These are phyloP conservation scores for Allium fistulosum DNA, from an alignment of 106 monocot species.

Conservation along the genomic window DNA sequence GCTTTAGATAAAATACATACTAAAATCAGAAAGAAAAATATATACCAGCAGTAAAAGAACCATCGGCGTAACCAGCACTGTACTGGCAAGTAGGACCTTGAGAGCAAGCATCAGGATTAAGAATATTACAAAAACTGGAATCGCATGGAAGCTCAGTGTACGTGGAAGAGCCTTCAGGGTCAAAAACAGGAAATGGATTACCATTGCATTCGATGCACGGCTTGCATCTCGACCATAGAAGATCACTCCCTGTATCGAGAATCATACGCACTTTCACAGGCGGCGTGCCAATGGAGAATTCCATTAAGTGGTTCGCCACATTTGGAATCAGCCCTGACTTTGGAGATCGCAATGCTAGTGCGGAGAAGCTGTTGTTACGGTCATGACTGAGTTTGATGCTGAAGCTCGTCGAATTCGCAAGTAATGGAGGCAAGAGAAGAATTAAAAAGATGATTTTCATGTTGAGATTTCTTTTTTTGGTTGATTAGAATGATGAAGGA, in stretches of 20 bases:
- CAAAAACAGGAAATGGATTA: not conserved
- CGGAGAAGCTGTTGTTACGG: not conserved
- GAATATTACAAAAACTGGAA: not conserved
- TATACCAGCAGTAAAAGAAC: constrained; percentile 1
- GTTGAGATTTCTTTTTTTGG: not conserved
- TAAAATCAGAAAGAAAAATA: not conserved
- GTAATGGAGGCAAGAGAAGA: not conserved
- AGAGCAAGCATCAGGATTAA: not conserved
- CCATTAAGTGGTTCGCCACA: constrained; percentile 7
- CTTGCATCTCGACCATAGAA: constrained; percentile 8
- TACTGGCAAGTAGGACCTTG: not conserved
- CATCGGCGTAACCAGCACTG: constrained; percentile 4
- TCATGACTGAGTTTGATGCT: not conserved
- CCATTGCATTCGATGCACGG: constrained; percentile 2
- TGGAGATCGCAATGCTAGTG: not conserved
- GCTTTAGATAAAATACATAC: not conserved
- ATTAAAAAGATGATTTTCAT: not conserved
- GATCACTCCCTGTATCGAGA: constrained; percentile 17
- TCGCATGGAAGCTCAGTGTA: not conserved
- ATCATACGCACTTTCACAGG: constrained; percentile 3
- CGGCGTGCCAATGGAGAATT: constrained; percentile 15
- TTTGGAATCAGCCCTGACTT: not conserved
- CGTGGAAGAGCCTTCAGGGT: constrained; percentile 2
- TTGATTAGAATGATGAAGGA: not conserved
- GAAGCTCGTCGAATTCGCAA: not conserved